A percentile compares a stretch with the other conserved stretches of the same genome.
Evolutionary conservation across 768 basidiomycete genomes (phyloP).

Genomic region (Amanita phalloides): DNA sequence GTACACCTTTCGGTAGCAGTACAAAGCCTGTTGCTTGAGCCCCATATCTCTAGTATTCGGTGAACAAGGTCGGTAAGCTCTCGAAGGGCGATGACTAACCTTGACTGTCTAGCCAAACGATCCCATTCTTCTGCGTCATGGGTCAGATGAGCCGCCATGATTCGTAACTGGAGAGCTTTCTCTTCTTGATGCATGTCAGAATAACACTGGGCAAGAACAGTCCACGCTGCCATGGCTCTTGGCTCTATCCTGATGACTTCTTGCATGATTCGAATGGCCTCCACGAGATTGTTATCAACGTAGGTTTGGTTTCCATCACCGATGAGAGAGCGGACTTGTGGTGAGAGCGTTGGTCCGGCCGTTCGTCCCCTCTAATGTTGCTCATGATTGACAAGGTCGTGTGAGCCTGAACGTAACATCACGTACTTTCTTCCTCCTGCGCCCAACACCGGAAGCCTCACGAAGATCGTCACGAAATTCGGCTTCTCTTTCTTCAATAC

Average conservation of each 20-base stretch:
- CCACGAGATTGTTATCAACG: constrained; percentile 52
- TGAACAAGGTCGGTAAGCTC: neutral
- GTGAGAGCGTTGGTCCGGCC: constrained; percentile 48
- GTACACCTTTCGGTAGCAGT: constrained; percentile 82
- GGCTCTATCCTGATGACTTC: constrained; percentile 95
- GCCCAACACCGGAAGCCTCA: constrained; percentile 64
- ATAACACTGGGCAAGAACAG: constrained; percentile 78
- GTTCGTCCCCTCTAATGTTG: constrained; percentile 29
- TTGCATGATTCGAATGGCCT: constrained; percentile 73
- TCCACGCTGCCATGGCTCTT: constrained; percentile 75
- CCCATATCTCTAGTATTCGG: constrained; percentile 42
- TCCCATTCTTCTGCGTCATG: constrained; percentile 87
- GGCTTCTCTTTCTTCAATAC: constrained; percentile 53
- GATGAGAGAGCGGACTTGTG: constrained; percentile 62
- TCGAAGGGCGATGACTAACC: constrained; percentile 24
- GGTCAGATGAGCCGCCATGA: constrained; percentile 85
- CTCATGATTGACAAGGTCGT: neutral
- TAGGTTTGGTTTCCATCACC: constrained; percentile 86
- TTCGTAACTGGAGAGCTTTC: constrained; percentile 70
- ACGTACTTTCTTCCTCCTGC: constrained; percentile 36
- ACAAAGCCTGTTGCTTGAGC: constrained; percentile 77
- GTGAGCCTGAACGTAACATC: neutral
- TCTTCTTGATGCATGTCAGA: constrained; percentile 57
- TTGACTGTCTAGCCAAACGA: constrained; percentile 62
- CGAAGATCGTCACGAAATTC: constrained; percentile 69